Base-by-base conservation (phyloP, 2,329 filamentous ascomycete genomes). In the Apiospora phragmitis region DNA sequence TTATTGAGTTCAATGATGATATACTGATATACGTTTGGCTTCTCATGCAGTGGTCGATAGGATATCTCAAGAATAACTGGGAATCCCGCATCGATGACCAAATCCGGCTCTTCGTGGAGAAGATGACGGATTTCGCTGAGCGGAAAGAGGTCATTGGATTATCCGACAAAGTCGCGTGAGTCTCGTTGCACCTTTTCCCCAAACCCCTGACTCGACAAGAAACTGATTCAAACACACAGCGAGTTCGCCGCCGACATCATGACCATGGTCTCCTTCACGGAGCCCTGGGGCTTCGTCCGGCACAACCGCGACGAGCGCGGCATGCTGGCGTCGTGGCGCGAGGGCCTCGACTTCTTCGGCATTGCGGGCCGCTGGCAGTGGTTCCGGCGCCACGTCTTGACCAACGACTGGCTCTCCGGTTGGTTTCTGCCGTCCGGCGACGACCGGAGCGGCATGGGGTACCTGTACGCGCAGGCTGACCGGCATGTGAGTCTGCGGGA, bases 171-270 rank as follows among this genome's bases (percentile, higher is more conserved):
- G 75, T 81, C 21, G 80, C 80, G 21, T 75, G 66, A 72, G 68
- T 68, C 26, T 59, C 24, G 24, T 41, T 67, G 16, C 24, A 26
- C 42, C 18, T 49, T n/a, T 62, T 8, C 38, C 24, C 7, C 35
- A n/a, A 43, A 26, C 7, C 43, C 8, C 38, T 38, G 3, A 11
- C 4, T 49, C 43, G 26, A 59, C 6, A 12, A 14, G 12, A 4
- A 51, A 14, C 26, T 59, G 51, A 59, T 18, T 1, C 14, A 3
- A 14, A 16, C 5, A 32, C 6, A 47, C 24, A 76, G 75, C 29
- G 77, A 83, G 70, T 83, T 83, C 72, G 80, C 81, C 6, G 80
- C 81, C 9, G 82, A 84, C 67, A 80, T 83, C 62, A 81, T 83
- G 78, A 80, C 79, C 21, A 79, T 82, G 76, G 76, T 84, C 12